These are phyloP conservation scores for Bjerkandera adusta DNA, from an alignment of 1,284 basidiomycete genomes.

Conservation along the genomic window DNA sequence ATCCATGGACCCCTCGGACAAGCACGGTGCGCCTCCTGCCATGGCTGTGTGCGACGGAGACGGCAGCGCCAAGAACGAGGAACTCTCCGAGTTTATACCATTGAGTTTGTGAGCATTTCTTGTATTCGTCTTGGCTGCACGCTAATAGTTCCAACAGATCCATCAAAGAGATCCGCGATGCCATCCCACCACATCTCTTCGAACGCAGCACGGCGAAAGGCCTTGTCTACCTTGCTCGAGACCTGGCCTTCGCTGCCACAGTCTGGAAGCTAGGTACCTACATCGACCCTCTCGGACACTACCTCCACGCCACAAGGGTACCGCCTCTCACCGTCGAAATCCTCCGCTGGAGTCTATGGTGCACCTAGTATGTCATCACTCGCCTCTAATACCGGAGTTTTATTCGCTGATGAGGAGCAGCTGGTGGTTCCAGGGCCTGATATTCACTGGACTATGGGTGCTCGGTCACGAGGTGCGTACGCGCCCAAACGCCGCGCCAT, in stretches of 20 bases:
- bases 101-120: not conserved
- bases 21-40: no score
- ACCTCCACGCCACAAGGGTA: not conserved
- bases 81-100: not conserved
- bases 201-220: conserved; percentile 24
- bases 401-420: conserved; percentile 22
- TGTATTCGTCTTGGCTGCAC: not conserved
- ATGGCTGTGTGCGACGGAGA: no score
- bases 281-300: conserved; percentile 40
- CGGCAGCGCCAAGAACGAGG: no score
- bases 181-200: conserved; percentile 45
- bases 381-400: not conserved
- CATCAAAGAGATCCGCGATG: conserved; percentile 50
- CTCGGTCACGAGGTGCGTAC: conserved; percentile 52
- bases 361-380: conserved; percentile 25
- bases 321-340: conserved; percentile 22
- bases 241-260: conserved; percentile 42
- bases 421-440: conserved; percentile 63
- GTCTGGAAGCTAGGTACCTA: conserved; percentile 42
- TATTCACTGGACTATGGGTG: conserved; percentile 60
- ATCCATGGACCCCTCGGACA: no score
- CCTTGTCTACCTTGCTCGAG: conserved; percentile 33
- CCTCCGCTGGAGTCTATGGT: conserved; percentile 30
- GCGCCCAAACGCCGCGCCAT: no score
- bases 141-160: conserved; percentile 25